phyloP scores from a whole-genome alignment of 805 yeast species.

The Starmerella asiatica region DNA sequence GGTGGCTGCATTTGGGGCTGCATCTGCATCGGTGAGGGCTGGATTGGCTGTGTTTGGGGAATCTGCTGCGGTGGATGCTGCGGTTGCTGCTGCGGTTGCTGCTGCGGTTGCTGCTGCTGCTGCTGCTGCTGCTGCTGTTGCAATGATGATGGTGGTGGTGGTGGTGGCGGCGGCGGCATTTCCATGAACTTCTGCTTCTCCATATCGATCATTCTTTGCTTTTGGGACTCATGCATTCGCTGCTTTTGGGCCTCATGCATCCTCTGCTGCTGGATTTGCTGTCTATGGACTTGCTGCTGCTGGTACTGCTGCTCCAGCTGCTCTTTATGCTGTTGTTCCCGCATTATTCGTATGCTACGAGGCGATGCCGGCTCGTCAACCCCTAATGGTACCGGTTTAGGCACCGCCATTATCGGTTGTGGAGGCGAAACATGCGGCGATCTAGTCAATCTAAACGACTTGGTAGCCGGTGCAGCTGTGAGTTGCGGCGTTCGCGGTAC shows the following conservation, averaged over 20 bases:
- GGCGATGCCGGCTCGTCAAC: too few relatives aligned
- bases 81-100: conserved; percentile 4
- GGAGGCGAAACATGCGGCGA: too few relatives aligned
- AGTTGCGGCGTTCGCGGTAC: too few relatives aligned
- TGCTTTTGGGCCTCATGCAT: too few relatives aligned
- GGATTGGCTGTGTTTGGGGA: not conserved
- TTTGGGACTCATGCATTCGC: too few relatives aligned
- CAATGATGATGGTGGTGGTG: conserved; percentile 8
- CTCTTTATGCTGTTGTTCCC: not conserved
- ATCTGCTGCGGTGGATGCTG: conserved; percentile 1
- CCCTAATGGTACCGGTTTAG: too few relatives aligned
- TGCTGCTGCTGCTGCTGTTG: conserved; percentile 17
- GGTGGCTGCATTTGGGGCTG: not conserved
- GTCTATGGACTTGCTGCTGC: conserved; percentile 5
- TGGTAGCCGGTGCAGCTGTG: too few relatives aligned
- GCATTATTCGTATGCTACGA: too few relatives aligned
- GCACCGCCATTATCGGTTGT: too few relatives aligned
- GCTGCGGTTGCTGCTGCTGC: conserved; percentile 10
- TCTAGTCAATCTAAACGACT: too few relatives aligned
- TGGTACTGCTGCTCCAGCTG: conserved; percentile 3
- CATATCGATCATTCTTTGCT: too few relatives aligned
- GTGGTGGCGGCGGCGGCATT: conserved; percentile 7
- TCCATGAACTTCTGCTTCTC: too few relatives aligned
- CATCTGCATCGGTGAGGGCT: not conserved
- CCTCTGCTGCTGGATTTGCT: conserved; percentile 6